Evolutionary conservation across 148 eudicot genomes (phyloP), one percentile per base, ranked within the genome.

Genomic region (Gaultheria prostrata): DNA sequence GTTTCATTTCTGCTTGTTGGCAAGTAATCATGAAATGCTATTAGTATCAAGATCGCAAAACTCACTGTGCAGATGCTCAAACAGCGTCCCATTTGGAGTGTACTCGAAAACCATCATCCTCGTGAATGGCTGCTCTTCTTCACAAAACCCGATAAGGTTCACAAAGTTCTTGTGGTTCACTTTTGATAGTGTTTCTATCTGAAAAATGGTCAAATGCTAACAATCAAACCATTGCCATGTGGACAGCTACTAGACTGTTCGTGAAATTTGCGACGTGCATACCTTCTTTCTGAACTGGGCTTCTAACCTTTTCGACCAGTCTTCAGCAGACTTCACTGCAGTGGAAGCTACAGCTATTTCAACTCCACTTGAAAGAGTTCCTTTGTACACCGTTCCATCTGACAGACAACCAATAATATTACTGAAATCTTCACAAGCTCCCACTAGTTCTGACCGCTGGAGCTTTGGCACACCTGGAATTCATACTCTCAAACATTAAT

Each of bases 81-180:
- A 97, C 24, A 97, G 93, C 18, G 99, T 94, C 85, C 99, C 99
- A 79, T 93, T 97, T 73, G 99, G 97, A 76, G 98, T 97, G 85
- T 97, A 97, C 90, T 97, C 99, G 70, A 96, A 96, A 80, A 96
- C 97, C 99, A 94, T 90, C 95, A 96, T 94, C 87, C 99, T 92
- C 12, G 95, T 93, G 88, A 97, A 94, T 78, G 99, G 99, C 83
- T 89, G 72, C 74, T 91, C 91, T 84, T 97, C 99, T 88, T 90
- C 97, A 76, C 97, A 97, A 84, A 82, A 94, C 18, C 99, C 99
- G 82, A 97, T 91, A 7, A 96, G 93, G 88, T 91, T 94, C 83
- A 93, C 95, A 83, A 96, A 96, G 81, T 96, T 96, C 90, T 97
- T 97, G 95, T 97, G 99, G 85, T 94, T 97, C 77, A 97, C 90